These are phyloP conservation scores for Calycina marina DNA, from an alignment of 2,329 filamentous ascomycete genomes.

Conservation along the genomic window DNA sequence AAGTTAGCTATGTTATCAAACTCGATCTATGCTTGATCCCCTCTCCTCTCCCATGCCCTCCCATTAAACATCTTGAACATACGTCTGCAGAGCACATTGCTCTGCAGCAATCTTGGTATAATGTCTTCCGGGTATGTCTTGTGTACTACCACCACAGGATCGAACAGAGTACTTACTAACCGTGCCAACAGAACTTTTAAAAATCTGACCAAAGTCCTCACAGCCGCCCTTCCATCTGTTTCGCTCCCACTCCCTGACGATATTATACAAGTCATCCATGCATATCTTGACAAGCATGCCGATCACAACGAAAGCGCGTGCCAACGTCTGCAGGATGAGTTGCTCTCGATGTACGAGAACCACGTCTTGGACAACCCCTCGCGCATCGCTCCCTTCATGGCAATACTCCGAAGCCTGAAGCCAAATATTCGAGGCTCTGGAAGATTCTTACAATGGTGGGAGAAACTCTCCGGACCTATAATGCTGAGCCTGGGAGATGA, in stretches of 20 bases:
- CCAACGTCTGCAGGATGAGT: conserved; percentile 61
- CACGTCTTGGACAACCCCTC: conserved; percentile 40
- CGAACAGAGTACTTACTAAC: no score
- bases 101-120: no score
- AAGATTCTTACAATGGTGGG: conserved; percentile 59
- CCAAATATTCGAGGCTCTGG: conserved; percentile 48
- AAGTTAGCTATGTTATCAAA: neutral
- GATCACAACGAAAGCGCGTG: conserved; percentile 52
- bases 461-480: conserved; percentile 41
- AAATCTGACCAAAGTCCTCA: conserved; percentile 44
- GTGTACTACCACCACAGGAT: no score
- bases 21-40: no score
- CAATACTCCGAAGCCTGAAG: conserved; percentile 47
- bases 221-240: conserved; percentile 33
- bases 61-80: no score
- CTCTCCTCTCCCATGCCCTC: no score
- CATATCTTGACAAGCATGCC: conserved; percentile 53
- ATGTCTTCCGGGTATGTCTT: conserved; percentile 8
- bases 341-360: conserved; percentile 51
- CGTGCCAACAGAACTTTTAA: conserved; percentile 27
- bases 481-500: conserved; percentile 43
- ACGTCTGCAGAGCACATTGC: no score
- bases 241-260: conserved; percentile 51
- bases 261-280: conserved; percentile 43
- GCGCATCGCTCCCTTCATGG: conserved; percentile 53